phyloP scores from a whole-genome alignment of 352 stramenopile genomes.

The Blastocystis sp. region DNA sequence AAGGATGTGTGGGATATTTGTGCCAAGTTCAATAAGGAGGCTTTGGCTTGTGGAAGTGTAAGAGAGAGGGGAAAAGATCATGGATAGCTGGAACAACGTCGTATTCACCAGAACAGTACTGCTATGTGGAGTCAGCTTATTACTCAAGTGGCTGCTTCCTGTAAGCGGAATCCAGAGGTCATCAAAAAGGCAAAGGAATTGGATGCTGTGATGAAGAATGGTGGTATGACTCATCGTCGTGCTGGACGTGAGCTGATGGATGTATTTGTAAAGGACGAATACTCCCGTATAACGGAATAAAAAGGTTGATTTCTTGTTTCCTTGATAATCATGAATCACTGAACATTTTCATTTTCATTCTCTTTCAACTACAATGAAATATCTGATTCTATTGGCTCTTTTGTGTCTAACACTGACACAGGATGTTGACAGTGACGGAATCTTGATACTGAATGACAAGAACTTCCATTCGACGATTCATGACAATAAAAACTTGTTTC shows the following conservation, averaged over 20 bases:
- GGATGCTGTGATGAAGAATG: conserved; percentile 58
- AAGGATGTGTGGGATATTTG: conserved; percentile 64
- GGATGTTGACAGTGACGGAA: conserved; percentile 21
- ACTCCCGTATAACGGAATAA: neutral
- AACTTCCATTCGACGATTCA: conserved; percentile 21
- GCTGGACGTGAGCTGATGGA: conserved; percentile 62
- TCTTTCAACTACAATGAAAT: conserved; percentile 27
- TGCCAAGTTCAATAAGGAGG: conserved; percentile 62
- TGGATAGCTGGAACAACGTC: conserved; percentile 44
- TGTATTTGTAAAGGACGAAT: conserved; percentile 37
- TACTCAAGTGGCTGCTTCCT: conserved; percentile 62
- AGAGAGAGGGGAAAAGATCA: neutral
- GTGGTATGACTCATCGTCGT: conserved; percentile 62
- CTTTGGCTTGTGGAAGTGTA: conserved; percentile 60
- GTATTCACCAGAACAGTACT: conserved; percentile 60
- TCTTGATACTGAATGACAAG: conserved; percentile 12
- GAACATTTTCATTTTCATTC: conserved; percentile 4
- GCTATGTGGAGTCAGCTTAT: conserved; percentile 65
- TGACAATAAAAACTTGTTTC: conserved; percentile 6
- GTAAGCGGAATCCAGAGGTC: conserved; percentile 60
- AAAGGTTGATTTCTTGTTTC: neutral
- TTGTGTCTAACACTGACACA: conserved; percentile 12
- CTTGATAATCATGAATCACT: conserved; percentile 51
- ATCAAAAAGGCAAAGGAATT: conserved; percentile 59
- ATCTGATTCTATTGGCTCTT: neutral